Base-by-base conservation (phyloP, 208 protist species). In the Trypanosoma brucei region DNA sequence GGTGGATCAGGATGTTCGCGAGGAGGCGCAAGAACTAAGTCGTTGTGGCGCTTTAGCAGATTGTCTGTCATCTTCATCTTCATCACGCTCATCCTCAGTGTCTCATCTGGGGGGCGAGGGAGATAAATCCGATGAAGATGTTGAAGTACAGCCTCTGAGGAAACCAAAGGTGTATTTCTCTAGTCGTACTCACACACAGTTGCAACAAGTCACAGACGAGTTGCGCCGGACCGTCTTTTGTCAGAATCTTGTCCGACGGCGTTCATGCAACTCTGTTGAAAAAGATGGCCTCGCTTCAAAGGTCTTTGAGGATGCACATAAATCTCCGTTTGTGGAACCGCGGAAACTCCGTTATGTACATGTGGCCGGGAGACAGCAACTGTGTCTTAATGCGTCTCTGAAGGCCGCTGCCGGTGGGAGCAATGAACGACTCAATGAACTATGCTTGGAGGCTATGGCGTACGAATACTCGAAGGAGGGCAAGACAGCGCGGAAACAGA, bases 101-200 rank as follows among this genome's bases (percentile, higher is more conserved):
- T 34, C 54, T 6, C 42, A 11, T 46, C 8, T 14, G 8, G 42
- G 8, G 6, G 38, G 6, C 34, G 14, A 3, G 6, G 57, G 35
- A 14, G 59, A 71, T 2, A 68, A 71, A n/a, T 55, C 69, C 3
- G 75, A 76, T 9, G 39, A 62, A n/a, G 38, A 48, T 34, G 45
- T 53, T 44, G 36, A 76, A 51, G 62, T 67, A 9, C 35, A 31
- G 13, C 63, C 72, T 1, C 68, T 90, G 45, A 82, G 83, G 37
- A 76, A 79, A 46, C 91, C 87, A 34, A 96, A 97, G 65, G 68
- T 98, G 3, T 96, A 96, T 74, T 92, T 97, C 59, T 92, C 93
- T 55, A 97, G 91, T 55, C 81, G 97, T 35, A 98, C 96, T 13
- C 97, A 98, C 80, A 96, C 97, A 11, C 97, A 98, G 65, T 68